Evolutionary conservation across 75 land plant genomes (phyloP).

Genomic region (Cunninghamia lanceolata): DNA sequence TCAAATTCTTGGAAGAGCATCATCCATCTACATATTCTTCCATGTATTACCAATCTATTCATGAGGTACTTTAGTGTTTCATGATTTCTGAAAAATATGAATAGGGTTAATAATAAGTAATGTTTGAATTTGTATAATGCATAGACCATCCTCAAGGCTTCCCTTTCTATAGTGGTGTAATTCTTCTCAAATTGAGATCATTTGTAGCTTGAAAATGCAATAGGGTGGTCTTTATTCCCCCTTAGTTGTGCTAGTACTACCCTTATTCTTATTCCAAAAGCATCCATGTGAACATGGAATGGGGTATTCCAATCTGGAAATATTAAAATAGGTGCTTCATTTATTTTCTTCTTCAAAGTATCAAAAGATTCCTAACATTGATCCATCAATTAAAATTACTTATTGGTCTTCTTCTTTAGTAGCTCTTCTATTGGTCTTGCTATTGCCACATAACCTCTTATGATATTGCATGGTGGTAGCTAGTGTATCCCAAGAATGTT

Average conservation of each 20-base stretch:
- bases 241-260: not conserved
- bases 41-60: not conserved
- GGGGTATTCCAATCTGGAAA: not conserved
- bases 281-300: not conserved
- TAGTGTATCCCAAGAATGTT: not conserved
- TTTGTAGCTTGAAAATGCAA: not conserved
- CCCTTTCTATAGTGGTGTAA: not conserved
- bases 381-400: not conserved
- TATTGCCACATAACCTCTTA: not conserved
- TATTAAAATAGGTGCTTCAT: not conserved
- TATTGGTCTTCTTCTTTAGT: not conserved
- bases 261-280: not conserved
- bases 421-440: not conserved
- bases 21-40: not conserved
- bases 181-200: not conserved
- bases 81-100: not conserved
- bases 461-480: not conserved
- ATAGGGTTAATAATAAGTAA: not conserved
- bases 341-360: not conserved
- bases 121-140: not conserved
- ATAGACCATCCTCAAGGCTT: not conserved
- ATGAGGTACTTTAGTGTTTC: not conserved
- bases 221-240: not conserved
- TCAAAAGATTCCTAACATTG: not conserved
- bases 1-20: not conserved